Conservation (phyloP, 306 rosid genomes). For the Lotus japonicus region DNA sequence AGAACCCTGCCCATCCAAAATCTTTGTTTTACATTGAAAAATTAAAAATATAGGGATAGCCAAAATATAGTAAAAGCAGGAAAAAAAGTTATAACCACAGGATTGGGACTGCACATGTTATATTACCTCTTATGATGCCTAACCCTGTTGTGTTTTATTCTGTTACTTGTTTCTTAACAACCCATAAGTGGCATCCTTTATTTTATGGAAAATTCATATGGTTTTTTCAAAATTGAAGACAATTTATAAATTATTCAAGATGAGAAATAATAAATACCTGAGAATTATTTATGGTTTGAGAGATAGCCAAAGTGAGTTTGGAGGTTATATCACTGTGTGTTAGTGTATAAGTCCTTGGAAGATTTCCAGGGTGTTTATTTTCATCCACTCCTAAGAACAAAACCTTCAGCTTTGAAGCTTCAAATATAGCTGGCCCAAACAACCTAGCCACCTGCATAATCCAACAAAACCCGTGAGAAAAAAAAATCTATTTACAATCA, state of each 20-base stretch:
- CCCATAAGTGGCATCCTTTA: no score
- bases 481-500: neutral
- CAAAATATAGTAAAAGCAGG: no score
- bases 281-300: constrained; percentile 74
- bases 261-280: constrained; percentile 43
- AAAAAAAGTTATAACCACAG: no score
- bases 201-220: no score
- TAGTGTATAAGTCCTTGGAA: constrained; percentile 77
- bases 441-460: constrained; percentile 79
- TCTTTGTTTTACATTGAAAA: no score
- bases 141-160: neutral
- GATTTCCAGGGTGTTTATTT: constrained; percentile 80
- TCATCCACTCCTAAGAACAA: constrained; percentile 77
- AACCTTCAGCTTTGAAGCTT: constrained; percentile 86
- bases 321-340: constrained; percentile 87
- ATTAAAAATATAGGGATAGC: no score
- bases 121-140: neutral
- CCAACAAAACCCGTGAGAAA: constrained; percentile 18
- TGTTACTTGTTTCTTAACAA: no score
- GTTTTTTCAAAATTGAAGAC: no score
- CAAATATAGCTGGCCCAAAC: constrained; percentile 91
- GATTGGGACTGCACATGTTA: neutral
- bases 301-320: constrained; percentile 79
- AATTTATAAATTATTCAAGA: no score
- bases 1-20: no score